Conservation (phyloP, 1,284 basidiomycete genomes). For the Porodaedalea pini region DNA sequence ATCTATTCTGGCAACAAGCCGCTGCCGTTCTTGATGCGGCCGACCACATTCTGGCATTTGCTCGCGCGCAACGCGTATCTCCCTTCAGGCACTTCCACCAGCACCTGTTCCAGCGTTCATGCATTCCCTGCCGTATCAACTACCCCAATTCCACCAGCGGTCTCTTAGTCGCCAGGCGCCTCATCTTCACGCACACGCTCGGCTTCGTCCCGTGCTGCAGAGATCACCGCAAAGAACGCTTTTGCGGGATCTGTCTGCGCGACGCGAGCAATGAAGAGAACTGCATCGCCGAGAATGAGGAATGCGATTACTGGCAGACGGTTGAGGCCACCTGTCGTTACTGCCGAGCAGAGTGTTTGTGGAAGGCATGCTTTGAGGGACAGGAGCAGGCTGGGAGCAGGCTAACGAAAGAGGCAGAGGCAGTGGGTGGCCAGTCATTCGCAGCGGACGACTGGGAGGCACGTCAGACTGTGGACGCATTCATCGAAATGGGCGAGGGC, state of each 20-base stretch:
- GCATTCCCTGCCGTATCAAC: constrained; percentile 70
- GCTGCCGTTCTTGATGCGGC: constrained; percentile 51
- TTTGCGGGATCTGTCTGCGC: constrained; percentile 67
- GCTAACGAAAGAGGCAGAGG: constrained; percentile 51
- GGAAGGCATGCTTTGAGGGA: constrained; percentile 35
- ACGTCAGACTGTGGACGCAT: constrained; percentile 55
- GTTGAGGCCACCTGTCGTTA: constrained; percentile 61
- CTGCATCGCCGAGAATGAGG: constrained; percentile 63
- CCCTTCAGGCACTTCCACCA: constrained; percentile 42
- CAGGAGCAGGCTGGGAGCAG: constrained; percentile 31
- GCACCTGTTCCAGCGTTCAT: constrained; percentile 42
- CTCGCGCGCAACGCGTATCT: constrained; percentile 33
- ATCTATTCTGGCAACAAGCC: constrained; percentile 59
- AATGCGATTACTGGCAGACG: constrained; percentile 60
- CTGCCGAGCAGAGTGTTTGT: constrained; percentile 60
- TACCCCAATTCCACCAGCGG: constrained; percentile 47
- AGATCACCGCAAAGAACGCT: constrained; percentile 55
- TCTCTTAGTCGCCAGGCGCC: constrained; percentile 46
- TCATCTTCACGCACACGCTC: constrained; percentile 38
- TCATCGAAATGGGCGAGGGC: constrained; percentile 71
- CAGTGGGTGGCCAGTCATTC: constrained; percentile 47
- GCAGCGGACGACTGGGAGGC: constrained; percentile 59
- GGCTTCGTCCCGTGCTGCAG: constrained; percentile 53
- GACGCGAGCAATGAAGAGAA: constrained; percentile 47
- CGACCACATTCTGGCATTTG: constrained; percentile 32